Base-by-base conservation (phyloP, 2,329 filamentous ascomycete species). In the Sarocladium strictum region DNA sequence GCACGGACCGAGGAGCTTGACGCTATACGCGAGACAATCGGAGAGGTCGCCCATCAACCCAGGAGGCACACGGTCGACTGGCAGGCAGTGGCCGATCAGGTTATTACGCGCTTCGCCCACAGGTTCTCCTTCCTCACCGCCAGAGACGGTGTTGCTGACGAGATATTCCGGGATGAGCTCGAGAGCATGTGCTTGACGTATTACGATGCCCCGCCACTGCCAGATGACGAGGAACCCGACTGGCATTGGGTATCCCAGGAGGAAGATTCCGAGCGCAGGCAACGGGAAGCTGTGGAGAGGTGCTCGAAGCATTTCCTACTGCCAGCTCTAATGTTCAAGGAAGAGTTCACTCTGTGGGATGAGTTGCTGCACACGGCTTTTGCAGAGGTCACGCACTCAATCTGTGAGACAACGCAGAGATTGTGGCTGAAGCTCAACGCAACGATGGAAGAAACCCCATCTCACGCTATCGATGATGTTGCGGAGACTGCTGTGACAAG, bases 61-160 rank as follows among this genome's bases (percentile, higher is more conserved):
- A 24, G 61, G 26, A 63, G 58, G 50, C 60, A 58, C 23, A 58
- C 62, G 17, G 63, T 80, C 24, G 71, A 89, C 61, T 91, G 88
- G 88, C 87, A 90, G 63, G 63, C 59, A 2, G 71, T 87, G 1
- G 75, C 78, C 0, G 88, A 92, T 60, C 76, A 87, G 73, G 71
- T 91, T 3, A 73, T 89, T 3, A 65, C 73, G 3, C 77, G 87
- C 1, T 90, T 86, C 61, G 76, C 77, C 3, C 70, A 78, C 29
- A 73, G 82, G 23, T 67, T 91, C 26, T 59, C 60, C 2, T 63
- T 71, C 4, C 69, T 81, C 60, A 65, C 63, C 4, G 61, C 60
- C 2, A 49, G 58, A 2, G 60, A 64, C 2, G 47, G 47, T 21
- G 57, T 64, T 3, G 60, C 67, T 0, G 59, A 67, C 2, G 56